Conservation (phyloP, 2,329 filamentous ascomycete species). For the Stachybotrys echinatus region DNA sequence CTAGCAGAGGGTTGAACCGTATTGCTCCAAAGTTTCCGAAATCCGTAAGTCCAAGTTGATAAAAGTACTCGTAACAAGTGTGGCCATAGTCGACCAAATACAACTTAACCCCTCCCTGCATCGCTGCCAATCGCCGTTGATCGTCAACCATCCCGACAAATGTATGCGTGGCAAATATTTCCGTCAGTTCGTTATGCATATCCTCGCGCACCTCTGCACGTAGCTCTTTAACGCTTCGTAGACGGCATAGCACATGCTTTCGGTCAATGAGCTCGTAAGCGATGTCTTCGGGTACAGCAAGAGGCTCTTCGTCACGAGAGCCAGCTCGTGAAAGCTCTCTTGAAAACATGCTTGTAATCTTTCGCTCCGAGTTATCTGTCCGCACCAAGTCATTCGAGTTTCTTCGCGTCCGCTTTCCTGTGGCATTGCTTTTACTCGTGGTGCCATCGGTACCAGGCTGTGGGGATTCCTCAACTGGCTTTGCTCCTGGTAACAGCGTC, state of each 20-base stretch:
- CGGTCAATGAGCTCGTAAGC: slow-evolving; percentile 70
- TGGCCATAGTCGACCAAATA: slow-evolving; percentile 92
- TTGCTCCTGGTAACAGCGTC: slow-evolving; percentile 71
- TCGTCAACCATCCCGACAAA: slow-evolving; percentile 94
- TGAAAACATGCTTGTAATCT: slow-evolving; percentile 90
- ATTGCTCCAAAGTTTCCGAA: slow-evolving; percentile 93
- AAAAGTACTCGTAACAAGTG: slow-evolving; percentile 83
- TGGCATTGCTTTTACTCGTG: slow-evolving; percentile 26
- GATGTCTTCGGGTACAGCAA: slow-evolving; percentile 40
- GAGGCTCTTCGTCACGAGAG: slow-evolving; percentile 24
- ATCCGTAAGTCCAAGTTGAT: slow-evolving; percentile 89
- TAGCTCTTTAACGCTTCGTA: slow-evolving; percentile 82
- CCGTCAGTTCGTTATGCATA: slow-evolving; percentile 81
- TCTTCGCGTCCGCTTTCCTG: slow-evolving; percentile 32
- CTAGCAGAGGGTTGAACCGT: slow-evolving; percentile 70
- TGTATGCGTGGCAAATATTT: slow-evolving; percentile 80
- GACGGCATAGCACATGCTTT: slow-evolving; percentile 62
- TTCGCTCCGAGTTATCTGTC: slow-evolving; percentile 81
- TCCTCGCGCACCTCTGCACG: slow-evolving; percentile 73
- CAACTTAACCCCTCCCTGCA: slow-evolving; percentile 88
- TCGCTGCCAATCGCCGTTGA: slow-evolving; percentile 77
- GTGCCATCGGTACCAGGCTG: slow-evolving; percentile 20
- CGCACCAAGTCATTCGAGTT: slow-evolving; percentile 74
- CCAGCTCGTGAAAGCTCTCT: slow-evolving; percentile 12
- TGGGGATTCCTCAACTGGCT: slow-evolving; percentile 15